Evolutionary conservation across 257 asterid species (phyloP).

Genomic region (Pogostemon cablin): DNA sequence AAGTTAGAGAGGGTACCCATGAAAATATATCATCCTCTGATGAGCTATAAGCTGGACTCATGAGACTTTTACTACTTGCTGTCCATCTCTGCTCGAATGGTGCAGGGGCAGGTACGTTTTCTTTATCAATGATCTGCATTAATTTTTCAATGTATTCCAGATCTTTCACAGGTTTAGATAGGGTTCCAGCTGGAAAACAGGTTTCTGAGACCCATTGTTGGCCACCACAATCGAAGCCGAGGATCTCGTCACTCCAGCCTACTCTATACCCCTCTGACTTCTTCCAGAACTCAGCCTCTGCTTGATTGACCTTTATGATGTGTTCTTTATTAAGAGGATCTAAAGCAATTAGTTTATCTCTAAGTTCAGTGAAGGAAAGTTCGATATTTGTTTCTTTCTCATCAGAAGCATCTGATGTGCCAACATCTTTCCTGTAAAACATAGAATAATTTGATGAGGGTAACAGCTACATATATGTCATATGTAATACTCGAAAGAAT

Average conservation of each 20-base stretch:
- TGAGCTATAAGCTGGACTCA: constrained; percentile 96
- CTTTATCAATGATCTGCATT: constrained; percentile 66
- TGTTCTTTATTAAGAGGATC: constrained; percentile 91
- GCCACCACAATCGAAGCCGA: constrained; percentile 98
- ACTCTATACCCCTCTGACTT: constrained; percentile 93
- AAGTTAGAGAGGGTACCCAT: constrained; percentile 59
- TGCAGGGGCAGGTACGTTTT: constrained; percentile 92
- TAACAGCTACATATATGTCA: neutral
- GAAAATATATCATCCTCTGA: constrained; percentile 77
- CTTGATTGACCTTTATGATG: constrained; percentile 69
- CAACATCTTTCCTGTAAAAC: constrained; percentile 52
- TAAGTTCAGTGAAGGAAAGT: constrained; percentile 82
- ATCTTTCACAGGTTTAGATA: constrained; percentile 86
- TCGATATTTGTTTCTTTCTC: constrained; percentile 58
- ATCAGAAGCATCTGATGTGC: constrained; percentile 36
- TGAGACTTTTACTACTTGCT: constrained; percentile 72
- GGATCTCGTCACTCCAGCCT: constrained; percentile 97
- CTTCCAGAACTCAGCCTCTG: constrained; percentile 97
- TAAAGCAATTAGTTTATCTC: constrained; percentile 83
- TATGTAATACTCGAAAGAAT: neutral
- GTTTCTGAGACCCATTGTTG: constrained; percentile 99
- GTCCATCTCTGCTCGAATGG: constrained; percentile 99
- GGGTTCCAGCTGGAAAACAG: constrained; percentile 93
- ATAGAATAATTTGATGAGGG: constrained; percentile 15
- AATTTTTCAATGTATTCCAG: constrained; percentile 79